These are phyloP conservation scores for Phytophthora cactorum DNA, from an alignment of 352 stramenopile genomes.

Conservation along the genomic window DNA sequence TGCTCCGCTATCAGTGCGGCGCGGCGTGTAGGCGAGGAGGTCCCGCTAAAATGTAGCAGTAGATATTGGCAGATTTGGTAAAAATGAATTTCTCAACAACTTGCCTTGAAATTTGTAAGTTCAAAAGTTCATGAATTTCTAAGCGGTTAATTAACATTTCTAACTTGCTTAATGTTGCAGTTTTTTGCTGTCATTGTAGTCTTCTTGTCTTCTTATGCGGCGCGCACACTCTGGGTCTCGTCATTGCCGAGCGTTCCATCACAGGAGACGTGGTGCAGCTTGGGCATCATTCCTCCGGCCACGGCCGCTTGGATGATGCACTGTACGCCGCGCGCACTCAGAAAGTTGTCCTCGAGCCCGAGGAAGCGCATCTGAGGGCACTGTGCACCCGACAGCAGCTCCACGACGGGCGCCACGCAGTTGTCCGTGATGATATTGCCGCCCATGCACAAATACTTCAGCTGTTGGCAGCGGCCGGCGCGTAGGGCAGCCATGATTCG, in stretches of 20 bases:
- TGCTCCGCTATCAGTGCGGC: neutral
- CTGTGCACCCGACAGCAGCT: conserved; percentile 60
- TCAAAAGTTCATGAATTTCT: conserved; percentile 23
- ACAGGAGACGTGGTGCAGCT: conserved; percentile 78
- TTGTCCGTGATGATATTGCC: conserved; percentile 89
- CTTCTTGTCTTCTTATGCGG: conserved; percentile 19
- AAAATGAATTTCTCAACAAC: neutral
- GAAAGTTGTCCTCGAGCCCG: conserved; percentile 82
- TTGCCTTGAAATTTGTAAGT: conserved; percentile 20
- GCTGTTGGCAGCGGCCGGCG: conserved; percentile 52
- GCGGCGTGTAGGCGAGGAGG: neutral
- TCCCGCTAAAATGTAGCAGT: neutral
- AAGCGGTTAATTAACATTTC: conserved; percentile 39
- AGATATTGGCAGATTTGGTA: neutral
- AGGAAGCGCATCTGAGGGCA: conserved; percentile 84
- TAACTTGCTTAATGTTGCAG: conserved; percentile 25
- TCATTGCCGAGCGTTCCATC: conserved; percentile 41
- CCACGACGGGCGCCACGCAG: conserved; percentile 71
- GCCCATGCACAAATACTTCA: conserved; percentile 87
- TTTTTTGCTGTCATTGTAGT: neutral
- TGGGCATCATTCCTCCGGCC: conserved; percentile 83
- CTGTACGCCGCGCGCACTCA: conserved; percentile 75
- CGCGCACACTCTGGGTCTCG: conserved; percentile 28
- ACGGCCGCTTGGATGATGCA: conserved; percentile 80
- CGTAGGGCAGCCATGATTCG: conserved; percentile 71